Evolutionary conservation across 768 basidiomycete genomes (phyloP), one percentile per base, ranked within the genome.

Genomic region (Hygrophoropsis aurantiaca): DNA sequence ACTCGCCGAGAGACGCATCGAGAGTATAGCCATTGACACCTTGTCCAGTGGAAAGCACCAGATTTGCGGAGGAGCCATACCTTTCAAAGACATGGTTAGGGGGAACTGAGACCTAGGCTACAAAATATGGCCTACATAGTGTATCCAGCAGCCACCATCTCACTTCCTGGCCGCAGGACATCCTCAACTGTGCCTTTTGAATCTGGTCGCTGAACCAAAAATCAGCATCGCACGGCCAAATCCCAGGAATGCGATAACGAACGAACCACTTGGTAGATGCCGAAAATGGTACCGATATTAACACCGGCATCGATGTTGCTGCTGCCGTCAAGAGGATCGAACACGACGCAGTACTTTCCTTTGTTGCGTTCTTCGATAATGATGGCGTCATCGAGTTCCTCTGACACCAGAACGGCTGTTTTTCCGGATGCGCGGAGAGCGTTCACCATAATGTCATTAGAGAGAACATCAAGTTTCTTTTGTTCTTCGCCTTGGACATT

Each of bases 401-500:
- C 97, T 15, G 93, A 94, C 52, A 99, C 93, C 56, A 99, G 87
- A 11, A 99, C 97, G 11, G 93, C 88, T 6, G 86, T 90, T 79
- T 94, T 97, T 44, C 97, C 93, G n/a, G 90, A 94, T 3, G 94
- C 94, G 34, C 91, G 82, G 26, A 99, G 81, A 39, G 94, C 87
- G 61, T 97, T 97, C 59, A 98, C 81, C 97, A 99, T 98, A 78
- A 99, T 99, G 66, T 99, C 94, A 66, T 99, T 97, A 11, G 93
- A 89, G 25, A 97, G 75, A n/a, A 97, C 86, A 61, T 97, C 94
- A 44, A 99, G 79, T 72, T 99, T 99, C 79, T 99, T 99, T 78
- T 99, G 97, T 62, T 98, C 97, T 67, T 98, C 97, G 18, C 97
- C 97, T 69, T 94, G 92, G 7, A 94, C 87, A 63, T 99, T 99